Conservation (phyloP, 192 early-diverging fungal species). For the Spinellus fusiger region DNA sequence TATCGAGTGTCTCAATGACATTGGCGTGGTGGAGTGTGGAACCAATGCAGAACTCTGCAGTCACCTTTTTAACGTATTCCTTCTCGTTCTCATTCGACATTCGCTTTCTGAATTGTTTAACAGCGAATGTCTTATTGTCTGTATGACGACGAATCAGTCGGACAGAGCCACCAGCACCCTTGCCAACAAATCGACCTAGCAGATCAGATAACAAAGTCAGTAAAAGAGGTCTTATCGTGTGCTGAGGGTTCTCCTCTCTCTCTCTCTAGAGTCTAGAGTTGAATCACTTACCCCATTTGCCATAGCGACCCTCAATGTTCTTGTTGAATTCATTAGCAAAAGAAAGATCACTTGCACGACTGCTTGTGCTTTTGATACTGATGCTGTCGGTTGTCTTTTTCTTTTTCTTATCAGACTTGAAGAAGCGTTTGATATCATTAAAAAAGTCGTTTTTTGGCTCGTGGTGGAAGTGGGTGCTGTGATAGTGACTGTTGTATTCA, state of each 20-base stretch:
- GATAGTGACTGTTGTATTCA: constrained; percentile 32
- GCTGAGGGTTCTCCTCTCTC: not conserved
- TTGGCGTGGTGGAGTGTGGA: constrained; percentile 73
- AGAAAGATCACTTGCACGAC: constrained; percentile 9
- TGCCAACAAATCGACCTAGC: constrained; percentile 46
- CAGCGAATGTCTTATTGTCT: constrained; percentile 63
- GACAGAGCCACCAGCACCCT: constrained; percentile 69
- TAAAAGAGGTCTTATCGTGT: not conserved
- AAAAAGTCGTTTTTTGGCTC: constrained; percentile 35
- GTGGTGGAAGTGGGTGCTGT: constrained; percentile 36
- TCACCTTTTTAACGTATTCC: constrained; percentile 80
- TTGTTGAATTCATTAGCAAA: constrained; percentile 37
- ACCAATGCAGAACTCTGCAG: constrained; percentile 80
- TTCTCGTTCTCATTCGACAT: constrained; percentile 57
- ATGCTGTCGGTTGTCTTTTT: constrained; percentile 6
- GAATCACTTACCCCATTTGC: constrained; percentile 29
- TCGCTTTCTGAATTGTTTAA: constrained; percentile 77
- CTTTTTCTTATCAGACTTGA: constrained; percentile 22
- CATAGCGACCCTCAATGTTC: constrained; percentile 26
- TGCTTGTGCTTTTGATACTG: not conserved
- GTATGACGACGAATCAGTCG: constrained; percentile 54
- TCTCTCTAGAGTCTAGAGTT: not conserved
- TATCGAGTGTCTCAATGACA: constrained; percentile 73
- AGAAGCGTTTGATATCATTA: constrained; percentile 47
- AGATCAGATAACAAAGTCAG: not conserved